Percentiles rank a stretch among this genome's conserved stretches.
Conservation (phyloP, 306 rosid genomes). For the Glycine tomentella region DNA sequence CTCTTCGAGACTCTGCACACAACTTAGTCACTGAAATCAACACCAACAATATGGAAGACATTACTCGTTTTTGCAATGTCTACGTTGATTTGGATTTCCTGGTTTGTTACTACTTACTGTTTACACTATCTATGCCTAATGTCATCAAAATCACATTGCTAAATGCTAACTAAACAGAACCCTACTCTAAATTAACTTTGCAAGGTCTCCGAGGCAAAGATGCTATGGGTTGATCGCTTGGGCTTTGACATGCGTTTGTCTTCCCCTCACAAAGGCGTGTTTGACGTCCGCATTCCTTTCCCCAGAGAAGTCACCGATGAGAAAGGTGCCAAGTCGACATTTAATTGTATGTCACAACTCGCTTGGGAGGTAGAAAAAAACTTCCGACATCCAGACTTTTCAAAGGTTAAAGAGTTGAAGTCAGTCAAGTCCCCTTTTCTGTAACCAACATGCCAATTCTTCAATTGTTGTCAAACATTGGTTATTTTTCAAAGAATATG, state of each 20-base stretch:
- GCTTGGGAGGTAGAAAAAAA: conserved; percentile 98
- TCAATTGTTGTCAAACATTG: conserved; percentile 25
- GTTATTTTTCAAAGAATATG: conserved; percentile 38
- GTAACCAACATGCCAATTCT: conserved; percentile 20
- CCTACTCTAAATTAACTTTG: conserved; percentile 18
- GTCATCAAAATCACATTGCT: not conserved
- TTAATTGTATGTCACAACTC: conserved; percentile 88
- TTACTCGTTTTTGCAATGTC: conserved; percentile 82
- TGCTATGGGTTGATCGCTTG: conserved; percentile 89
- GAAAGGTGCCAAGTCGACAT: conserved; percentile 85
- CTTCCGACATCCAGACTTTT: conserved; percentile 66
- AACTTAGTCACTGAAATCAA: conserved; percentile 81
- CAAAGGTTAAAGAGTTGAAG: conserved; percentile 79
- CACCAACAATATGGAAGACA: conserved; percentile 78
- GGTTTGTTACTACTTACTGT: conserved; percentile 51
- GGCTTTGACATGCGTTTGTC: conserved; percentile 84
- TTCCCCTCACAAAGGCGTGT: conserved; percentile 65
- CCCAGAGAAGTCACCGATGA: conserved; percentile 85
- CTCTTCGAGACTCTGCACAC: conserved; percentile 82
- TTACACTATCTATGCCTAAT: not conserved
- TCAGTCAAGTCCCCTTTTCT: conserved; percentile 50
- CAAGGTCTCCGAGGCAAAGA: conserved; percentile 85
- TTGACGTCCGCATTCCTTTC: conserved; percentile 88
- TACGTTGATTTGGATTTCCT: conserved; percentile 79
- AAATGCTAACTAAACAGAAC: not conserved